Evolutionary conservation across 306 rosid species (phyloP).

Genomic region (Vicia sativa): DNA sequence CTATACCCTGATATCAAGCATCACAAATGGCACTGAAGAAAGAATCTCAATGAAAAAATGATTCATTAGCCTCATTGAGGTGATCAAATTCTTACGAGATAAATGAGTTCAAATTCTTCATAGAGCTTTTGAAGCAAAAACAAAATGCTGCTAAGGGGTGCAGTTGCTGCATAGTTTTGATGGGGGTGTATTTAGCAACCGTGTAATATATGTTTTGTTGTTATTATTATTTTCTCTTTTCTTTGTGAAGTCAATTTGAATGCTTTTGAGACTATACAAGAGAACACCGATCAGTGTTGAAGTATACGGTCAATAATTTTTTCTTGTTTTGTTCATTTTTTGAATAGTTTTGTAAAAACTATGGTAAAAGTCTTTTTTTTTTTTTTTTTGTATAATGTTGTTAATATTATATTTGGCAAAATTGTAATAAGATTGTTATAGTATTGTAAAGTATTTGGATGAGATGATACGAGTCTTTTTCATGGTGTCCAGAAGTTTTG

Average conservation of each 20-base stretch:
- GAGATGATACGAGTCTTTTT: too few relatives aligned
- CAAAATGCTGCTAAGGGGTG: constrained; percentile 7
- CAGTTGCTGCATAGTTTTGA: constrained; percentile 35
- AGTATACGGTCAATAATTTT: neutral
- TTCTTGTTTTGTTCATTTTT: constrained; percentile 20
- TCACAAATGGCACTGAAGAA: constrained; percentile 43
- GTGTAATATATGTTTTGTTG: neutral
- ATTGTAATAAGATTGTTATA: too few relatives aligned
- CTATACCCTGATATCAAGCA: constrained; percentile 63
- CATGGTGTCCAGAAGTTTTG: too few relatives aligned
- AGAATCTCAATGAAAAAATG: constrained; percentile 31
- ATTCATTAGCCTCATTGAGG: neutral
- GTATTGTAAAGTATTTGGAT: too few relatives aligned
- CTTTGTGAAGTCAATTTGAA: neutral
- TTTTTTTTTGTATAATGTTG: neutral
- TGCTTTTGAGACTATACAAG: neutral
- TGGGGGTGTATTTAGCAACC: constrained; percentile 11
- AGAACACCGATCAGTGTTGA: constrained; percentile 22
- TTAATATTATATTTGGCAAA: neutral
- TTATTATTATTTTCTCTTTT: neutral
- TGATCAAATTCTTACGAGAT: neutral
- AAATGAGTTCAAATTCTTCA: constrained; percentile 20
- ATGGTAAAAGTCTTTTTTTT: neutral
- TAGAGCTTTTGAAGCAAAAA: neutral
- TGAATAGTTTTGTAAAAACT: constrained; percentile 1